phyloP scores from a whole-genome alignment of 108 stramenopile species.

The Cyclostephanos invisitatus region DNA sequence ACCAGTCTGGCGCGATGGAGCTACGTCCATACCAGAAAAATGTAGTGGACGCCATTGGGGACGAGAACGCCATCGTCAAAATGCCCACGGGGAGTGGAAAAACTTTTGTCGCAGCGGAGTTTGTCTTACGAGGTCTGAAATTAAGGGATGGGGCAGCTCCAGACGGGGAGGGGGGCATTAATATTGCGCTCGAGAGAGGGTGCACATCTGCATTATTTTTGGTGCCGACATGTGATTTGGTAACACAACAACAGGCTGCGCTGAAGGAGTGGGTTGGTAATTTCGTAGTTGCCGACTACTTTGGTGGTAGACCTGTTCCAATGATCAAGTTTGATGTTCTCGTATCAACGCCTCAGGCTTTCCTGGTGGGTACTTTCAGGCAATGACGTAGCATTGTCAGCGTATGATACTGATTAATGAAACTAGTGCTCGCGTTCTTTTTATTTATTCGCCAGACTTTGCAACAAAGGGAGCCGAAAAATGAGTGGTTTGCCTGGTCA shows the following conservation, averaged over 20 bases:
- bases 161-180: not conserved
- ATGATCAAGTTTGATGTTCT: conserved; percentile 38
- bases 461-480: conserved; percentile 23
- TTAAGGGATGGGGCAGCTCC: not conserved
- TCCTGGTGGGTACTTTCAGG: conserved; percentile 23
- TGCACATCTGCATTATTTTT: conserved; percentile 34
- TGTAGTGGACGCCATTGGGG: conserved; percentile 41
- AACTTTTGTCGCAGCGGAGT: conserved; percentile 52
- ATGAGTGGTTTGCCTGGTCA: conserved; percentile 24
- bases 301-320: conserved; percentile 34
- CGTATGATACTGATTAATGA: too few relatives aligned
- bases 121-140: conserved; percentile 20
- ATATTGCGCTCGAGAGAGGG: not conserved
- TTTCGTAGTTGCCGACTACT: conserved; percentile 27
- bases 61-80: conserved; percentile 47
- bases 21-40: conserved; percentile 42
- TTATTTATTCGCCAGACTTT: conserved; percentile 14
- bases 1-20: not conserved
- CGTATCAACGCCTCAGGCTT: conserved; percentile 54
- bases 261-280: conserved; percentile 31
- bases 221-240: conserved; percentile 48
- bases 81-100: conserved; percentile 55
- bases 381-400: not conserved
- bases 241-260: conserved; percentile 33
- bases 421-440: not conserved